Percentiles rank a stretch among this genome's conserved stretches.
These are phyloP conservation scores for Echria macrotheca DNA, from an alignment of 495 filamentous ascomycete genomes.

Conservation along the genomic window DNA sequence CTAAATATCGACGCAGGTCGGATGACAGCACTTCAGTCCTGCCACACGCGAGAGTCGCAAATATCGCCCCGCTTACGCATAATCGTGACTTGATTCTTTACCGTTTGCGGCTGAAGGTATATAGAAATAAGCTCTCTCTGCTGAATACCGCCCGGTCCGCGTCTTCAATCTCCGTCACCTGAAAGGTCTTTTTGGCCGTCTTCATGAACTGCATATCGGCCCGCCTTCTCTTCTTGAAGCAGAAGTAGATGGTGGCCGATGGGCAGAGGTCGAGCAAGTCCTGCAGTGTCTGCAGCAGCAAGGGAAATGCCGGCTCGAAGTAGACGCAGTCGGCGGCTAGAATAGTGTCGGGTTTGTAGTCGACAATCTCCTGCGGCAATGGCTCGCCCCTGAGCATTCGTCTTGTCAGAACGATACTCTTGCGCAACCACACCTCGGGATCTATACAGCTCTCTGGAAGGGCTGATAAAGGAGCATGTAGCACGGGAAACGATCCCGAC, in stretches of 20 bases:
- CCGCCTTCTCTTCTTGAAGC: slow-evolving; percentile 82
- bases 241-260: slow-evolving; percentile 76
- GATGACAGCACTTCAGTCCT: no score
- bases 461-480: no score
- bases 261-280: slow-evolving; percentile 50
- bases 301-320: slow-evolving; percentile 89
- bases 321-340: slow-evolving; percentile 96
- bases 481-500: not conserved
- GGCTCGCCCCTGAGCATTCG: slow-evolving; percentile 50
- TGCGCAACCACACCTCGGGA: slow-evolving; percentile 1
- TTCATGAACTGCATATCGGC: slow-evolving; percentile 71
- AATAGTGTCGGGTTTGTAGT: slow-evolving; percentile 63
- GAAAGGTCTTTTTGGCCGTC: slow-evolving; percentile 57
- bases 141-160: slow-evolving; percentile 54
- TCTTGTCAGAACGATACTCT: no score
- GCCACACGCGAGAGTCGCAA: no score
- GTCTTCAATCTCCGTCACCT: slow-evolving; percentile 57
- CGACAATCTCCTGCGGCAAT: slow-evolving; percentile 40
- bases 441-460: not conserved
- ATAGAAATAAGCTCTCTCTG: slow-evolving; percentile 60
- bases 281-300: slow-evolving; percentile 72
- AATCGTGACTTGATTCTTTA: no score
- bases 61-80: no score
- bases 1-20: no score
- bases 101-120: slow-evolving; percentile 49